Evolutionary conservation across 345 rosid species (phyloP).

Genomic region (Mallotus nudiflorus): DNA sequence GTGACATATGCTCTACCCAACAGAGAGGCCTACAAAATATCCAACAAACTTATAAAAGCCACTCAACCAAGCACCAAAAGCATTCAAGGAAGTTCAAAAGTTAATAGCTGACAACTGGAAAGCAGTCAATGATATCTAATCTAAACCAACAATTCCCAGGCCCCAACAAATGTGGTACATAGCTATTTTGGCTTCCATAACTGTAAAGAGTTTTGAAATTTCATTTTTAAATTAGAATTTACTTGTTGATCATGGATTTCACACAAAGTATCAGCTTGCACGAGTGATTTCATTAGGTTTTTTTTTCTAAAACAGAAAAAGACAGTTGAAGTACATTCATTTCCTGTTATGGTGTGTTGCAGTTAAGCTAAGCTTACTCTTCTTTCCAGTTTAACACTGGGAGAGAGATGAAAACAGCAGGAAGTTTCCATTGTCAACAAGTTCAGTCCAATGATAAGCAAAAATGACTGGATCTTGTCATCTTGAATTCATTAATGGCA

Average conservation of each 20-base stretch:
- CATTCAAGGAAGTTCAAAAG: slow-evolving; percentile 7
- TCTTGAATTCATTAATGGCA: neutral
- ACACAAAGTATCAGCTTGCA: neutral
- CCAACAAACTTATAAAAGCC: slow-evolving; percentile 16
- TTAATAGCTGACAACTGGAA: neutral
- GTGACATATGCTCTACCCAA: slow-evolving; percentile 74
- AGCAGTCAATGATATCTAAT: slow-evolving; percentile 8
- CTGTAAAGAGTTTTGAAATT: neutral
- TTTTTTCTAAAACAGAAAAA: neutral
- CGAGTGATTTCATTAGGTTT: neutral
- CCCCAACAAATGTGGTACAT: neutral
- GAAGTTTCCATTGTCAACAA: neutral
- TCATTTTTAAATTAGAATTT: neutral
- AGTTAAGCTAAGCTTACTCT: neutral
- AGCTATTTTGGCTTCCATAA: neutral
- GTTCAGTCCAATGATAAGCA: too few relatives aligned
- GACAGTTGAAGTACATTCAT: neutral
- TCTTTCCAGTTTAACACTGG: neutral
- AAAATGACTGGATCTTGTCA: neutral
- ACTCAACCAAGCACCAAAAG: slow-evolving; percentile 1
- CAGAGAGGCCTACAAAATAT: slow-evolving; percentile 60
- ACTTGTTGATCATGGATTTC: neutral
- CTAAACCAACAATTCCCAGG: neutral
- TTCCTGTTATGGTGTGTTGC: neutral
- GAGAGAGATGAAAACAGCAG: neutral